These are phyloP conservation scores for Infundibulicybe gibba DNA, from an alignment of 768 basidiomycete species.

Conservation along the genomic window DNA sequence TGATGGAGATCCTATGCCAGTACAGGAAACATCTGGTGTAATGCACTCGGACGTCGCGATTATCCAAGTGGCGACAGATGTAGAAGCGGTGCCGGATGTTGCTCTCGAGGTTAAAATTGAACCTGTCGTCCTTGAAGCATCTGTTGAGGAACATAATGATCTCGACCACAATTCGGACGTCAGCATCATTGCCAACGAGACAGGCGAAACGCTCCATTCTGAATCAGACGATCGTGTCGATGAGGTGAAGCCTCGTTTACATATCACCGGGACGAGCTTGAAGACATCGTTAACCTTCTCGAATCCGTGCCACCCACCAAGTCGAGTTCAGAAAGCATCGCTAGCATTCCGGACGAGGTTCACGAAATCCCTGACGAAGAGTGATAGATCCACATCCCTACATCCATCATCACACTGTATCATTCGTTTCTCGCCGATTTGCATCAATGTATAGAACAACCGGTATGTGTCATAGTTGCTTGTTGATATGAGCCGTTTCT, in stretches of 20 bases:
- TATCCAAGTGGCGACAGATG: conserved; percentile 1
- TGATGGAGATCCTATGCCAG: background rate
- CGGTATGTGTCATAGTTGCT: no score
- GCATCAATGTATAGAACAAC: no score
- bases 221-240: conserved; percentile 12
- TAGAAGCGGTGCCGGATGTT: background rate
- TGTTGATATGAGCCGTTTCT: no score
- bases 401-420: no score
- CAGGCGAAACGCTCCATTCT: conserved; percentile 3
- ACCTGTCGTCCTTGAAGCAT: background rate
- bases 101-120: background rate
- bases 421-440: no score
- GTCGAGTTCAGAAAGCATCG: conserved; percentile 36
- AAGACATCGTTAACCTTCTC: conserved; percentile 65
- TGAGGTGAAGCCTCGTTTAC: conserved; percentile 9
- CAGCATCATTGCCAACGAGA: background rate
- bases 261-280: conserved; percentile 42
- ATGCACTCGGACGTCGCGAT: background rate
- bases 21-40: conserved; percentile 4
- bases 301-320: conserved; percentile 40
- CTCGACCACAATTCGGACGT: background rate
- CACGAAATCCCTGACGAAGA: conserved; percentile 55
- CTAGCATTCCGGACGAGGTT: conserved; percentile 51
- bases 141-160: conserved; percentile 3
- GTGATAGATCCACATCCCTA: conserved; percentile 15